phyloP scores from a whole-genome alignment of 228 moss, liverwort and hornwort genomes.

The Sphagnum fallax region DNA sequence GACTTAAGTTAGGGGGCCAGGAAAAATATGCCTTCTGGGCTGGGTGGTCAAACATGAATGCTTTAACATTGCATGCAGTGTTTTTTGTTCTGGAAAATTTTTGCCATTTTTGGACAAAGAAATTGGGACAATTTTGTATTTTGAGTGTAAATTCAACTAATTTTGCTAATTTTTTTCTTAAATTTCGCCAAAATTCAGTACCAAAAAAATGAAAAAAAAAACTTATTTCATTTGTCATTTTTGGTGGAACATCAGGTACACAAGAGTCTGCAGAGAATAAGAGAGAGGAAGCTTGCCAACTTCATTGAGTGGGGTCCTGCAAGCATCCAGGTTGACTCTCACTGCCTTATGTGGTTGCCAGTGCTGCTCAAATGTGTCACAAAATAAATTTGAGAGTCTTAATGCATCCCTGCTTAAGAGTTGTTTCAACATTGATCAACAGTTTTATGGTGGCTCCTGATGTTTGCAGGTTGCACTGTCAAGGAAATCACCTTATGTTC shows the following conservation, averaged over 20 bases:
- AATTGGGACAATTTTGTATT: no score
- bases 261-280: constrained; percentile 94
- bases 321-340: constrained; percentile 75
- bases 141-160: no score
- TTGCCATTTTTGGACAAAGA: no score
- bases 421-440: no score
- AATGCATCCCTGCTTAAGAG: no score
- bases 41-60: neutral
- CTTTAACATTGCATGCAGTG: neutral
- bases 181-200: no score
- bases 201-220: no score
- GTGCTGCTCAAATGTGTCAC: neutral
- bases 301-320: constrained; percentile 99
- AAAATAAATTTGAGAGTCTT: neutral
- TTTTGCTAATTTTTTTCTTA: no score
- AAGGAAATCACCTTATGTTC: constrained; percentile 98
- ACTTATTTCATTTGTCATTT: no score
- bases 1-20: no score
- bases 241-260: constrained; percentile 51
- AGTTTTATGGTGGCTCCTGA: neutral
- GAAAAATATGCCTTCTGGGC: no score
- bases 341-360: neutral
- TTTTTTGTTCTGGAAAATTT: no score
- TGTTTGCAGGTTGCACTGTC: constrained; percentile 85
- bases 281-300: constrained; percentile 96